phyloP scores from a whole-genome alignment of 2,329 filamentous ascomycete genomes.

The Aspergillus ochraceoroseus region DNA sequence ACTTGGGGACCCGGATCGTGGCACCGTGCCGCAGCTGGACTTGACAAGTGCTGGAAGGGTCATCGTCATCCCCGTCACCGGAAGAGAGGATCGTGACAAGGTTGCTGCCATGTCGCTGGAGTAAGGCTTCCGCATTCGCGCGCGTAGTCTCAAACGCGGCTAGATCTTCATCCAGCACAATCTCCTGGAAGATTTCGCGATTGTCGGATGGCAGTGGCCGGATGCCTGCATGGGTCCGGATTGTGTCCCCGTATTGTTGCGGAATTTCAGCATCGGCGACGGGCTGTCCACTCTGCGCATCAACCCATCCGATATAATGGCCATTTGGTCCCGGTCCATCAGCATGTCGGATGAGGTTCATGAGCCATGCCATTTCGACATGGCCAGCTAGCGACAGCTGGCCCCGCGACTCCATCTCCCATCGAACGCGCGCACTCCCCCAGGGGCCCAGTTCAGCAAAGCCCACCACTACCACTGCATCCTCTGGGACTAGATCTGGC shows the following conservation, averaged over 20 bases:
- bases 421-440: slow-evolving; percentile 5
- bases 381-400: background rate
- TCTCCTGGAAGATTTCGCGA: slow-evolving; percentile 92
- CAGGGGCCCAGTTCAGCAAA: slow-evolving; percentile 7
- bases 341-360: slow-evolving; percentile 1
- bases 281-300: background rate
- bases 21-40: slow-evolving; percentile 90
- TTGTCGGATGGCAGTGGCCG: slow-evolving; percentile 91
- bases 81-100: background rate
- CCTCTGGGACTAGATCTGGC: background rate
- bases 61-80: background rate
- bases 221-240: slow-evolving; percentile 89
- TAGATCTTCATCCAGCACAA: slow-evolving; percentile 89
- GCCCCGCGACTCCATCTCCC: slow-evolving; percentile 9
- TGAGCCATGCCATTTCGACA: slow-evolving; percentile 10
- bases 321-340: no score
- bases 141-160: slow-evolving; percentile 61
- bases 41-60: slow-evolving; percentile 49
- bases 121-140: slow-evolving; percentile 1
- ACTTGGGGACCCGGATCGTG: slow-evolving; percentile 53
- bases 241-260: slow-evolving; percentile 33
- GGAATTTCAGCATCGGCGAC: slow-evolving; percentile 3
- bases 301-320: slow-evolving; percentile 6
- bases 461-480: slow-evolving; percentile 3
- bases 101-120: background rate